Percentiles rank a stretch among this genome's conserved stretches.
These are phyloP conservation scores for Digitaria exilis DNA, from an alignment of 202 grass and related monocot genomes.

Conservation along the genomic window DNA sequence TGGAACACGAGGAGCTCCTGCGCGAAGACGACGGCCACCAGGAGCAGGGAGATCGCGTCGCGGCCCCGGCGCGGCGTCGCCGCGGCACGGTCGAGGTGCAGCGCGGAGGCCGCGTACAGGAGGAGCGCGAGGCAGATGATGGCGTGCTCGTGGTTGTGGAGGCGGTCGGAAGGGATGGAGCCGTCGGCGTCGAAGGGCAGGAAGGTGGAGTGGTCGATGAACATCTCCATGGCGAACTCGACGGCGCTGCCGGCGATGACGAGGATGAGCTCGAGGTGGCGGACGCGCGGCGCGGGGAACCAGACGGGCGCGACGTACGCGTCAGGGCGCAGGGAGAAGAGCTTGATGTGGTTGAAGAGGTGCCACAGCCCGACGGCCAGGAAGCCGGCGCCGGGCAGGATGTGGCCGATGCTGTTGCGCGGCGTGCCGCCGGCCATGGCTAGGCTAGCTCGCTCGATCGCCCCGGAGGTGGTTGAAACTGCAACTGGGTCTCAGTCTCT, in stretches of 20 bases:
- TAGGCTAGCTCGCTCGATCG: background rate
- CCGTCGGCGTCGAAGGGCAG: constrained; percentile 68
- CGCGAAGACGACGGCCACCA: constrained; percentile 57
- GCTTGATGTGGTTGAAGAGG: constrained; percentile 60
- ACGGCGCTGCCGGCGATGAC: constrained; percentile 55
- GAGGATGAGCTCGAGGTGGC: constrained; percentile 63
- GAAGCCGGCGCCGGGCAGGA: constrained; percentile 64
- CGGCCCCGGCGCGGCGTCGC: too few relatives aligned
- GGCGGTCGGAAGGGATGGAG: constrained; percentile 63
- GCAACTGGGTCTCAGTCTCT: background rate
- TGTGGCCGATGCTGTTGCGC: constrained; percentile 66
- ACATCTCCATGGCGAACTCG: constrained; percentile 64
- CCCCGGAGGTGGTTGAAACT: background rate
- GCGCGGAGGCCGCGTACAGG: constrained; percentile 54
- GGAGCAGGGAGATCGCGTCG: constrained; percentile 38
- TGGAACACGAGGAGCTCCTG: constrained; percentile 75
- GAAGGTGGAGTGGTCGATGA: constrained; percentile 61
- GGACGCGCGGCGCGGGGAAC: constrained; percentile 53
- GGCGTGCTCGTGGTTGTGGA: constrained; percentile 86
- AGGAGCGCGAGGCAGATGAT: constrained; percentile 59
- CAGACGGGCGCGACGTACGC: constrained; percentile 62
- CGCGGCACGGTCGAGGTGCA: constrained; percentile 64
- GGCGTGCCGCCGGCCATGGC: constrained; percentile 47
- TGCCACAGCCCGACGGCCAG: constrained; percentile 70
- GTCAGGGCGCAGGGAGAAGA: constrained; percentile 52